These are phyloP conservation scores for Epichloe elymi DNA, from an alignment of 2,329 filamentous ascomycete species.

Conservation along the genomic window DNA sequence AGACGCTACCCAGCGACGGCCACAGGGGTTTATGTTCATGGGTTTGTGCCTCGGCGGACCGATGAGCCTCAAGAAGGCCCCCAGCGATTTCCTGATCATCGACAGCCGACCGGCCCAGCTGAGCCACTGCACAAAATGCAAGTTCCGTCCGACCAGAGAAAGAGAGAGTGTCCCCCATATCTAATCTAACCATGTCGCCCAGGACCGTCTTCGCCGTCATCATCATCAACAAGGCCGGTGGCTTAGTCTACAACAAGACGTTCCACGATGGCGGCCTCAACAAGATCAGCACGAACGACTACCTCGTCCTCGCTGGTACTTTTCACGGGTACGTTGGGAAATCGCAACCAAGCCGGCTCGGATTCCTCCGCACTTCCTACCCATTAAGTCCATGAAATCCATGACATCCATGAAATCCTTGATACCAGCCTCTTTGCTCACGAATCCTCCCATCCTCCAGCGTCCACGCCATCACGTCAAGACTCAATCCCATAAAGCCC, in stretches of 20 bases:
- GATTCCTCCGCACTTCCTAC: no score
- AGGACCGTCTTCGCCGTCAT: constrained; percentile 95
- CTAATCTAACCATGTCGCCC: neutral
- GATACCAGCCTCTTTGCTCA: constrained; percentile 4
- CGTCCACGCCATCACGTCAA: constrained; percentile 56
- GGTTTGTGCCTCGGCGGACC: constrained; percentile 4
- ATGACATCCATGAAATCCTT: no score
- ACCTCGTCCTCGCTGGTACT: constrained; percentile 88
- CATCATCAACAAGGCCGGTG: constrained; percentile 97
- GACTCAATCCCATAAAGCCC: constrained; percentile 42
- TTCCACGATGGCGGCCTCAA: constrained; percentile 77
- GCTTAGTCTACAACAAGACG: constrained; percentile 88
- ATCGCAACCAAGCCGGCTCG: no score
- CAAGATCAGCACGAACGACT: constrained; percentile 89
- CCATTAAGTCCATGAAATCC: no score
- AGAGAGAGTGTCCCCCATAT: no score
- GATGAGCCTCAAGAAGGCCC: constrained; percentile 8
- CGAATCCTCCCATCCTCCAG: constrained; percentile 21
- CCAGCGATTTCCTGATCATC: neutral
- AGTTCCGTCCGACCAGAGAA: neutral
- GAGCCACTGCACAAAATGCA: neutral
- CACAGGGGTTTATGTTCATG: neutral
- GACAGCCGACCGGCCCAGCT: neutral
- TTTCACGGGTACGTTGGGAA: constrained; percentile 65
- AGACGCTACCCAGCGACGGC: neutral